Evolutionary conservation across 805 yeast genomes (phyloP).

Genomic region (Yamadazyma tumulicola): DNA sequence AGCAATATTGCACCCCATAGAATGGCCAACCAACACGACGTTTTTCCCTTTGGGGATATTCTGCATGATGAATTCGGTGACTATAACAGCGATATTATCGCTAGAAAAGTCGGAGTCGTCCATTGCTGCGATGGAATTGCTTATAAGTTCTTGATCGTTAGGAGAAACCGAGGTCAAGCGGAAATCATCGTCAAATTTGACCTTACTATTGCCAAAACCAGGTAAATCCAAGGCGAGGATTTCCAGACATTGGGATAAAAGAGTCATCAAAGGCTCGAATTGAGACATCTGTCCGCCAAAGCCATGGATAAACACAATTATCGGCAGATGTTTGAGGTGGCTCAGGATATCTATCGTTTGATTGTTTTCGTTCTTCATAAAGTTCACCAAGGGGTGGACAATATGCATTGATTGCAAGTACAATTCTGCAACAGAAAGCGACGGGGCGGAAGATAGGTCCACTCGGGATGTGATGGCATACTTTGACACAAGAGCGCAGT

Average conservation of each 20-base stretch:
- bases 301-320: slow-evolving; percentile 75
- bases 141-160: slow-evolving; percentile 29
- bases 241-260: slow-evolving; percentile 59
- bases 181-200: slow-evolving; percentile 15
- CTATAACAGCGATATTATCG: slow-evolving; percentile 37
- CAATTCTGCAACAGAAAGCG: slow-evolving; percentile 29
- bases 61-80: slow-evolving; percentile 34
- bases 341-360: slow-evolving; percentile 19
- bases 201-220: slow-evolving; percentile 68
- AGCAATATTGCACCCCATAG: slow-evolving; percentile 65
- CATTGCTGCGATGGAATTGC: slow-evolving; percentile 27
- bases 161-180: slow-evolving; percentile 21
- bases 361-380: slow-evolving; percentile 25
- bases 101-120: slow-evolving; percentile 40
- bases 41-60: slow-evolving; percentile 39
- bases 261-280: slow-evolving; percentile 68
- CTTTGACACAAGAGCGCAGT: slow-evolving; percentile 51
- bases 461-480: slow-evolving; percentile 40
- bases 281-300: slow-evolving; percentile 88
- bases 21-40: slow-evolving; percentile 60
- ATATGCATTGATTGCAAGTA: slow-evolving; percentile 42
- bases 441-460: slow-evolving; percentile 23
- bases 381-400: slow-evolving; percentile 46
- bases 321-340: slow-evolving; percentile 50
- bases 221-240: slow-evolving; percentile 78